phyloP scores from a whole-genome alignment of 2,329 filamentous ascomycete species.

The Aspergillus candidus region DNA sequence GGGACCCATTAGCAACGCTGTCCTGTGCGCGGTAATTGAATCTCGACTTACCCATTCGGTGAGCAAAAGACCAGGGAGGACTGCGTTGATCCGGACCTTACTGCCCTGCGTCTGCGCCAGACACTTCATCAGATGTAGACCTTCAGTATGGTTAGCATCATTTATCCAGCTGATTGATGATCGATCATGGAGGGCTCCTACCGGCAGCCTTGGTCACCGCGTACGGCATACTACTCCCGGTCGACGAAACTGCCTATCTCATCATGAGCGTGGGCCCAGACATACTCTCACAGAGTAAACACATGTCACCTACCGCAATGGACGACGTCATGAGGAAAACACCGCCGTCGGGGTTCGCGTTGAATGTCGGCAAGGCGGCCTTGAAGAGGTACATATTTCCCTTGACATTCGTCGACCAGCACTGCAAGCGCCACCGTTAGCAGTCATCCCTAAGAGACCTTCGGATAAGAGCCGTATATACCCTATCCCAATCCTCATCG shows the following conservation, averaged over 20 bases:
- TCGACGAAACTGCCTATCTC: constrained; percentile 42
- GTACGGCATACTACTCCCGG: constrained; percentile 62
- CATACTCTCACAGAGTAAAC: constrained; percentile 13
- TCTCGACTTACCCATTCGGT: constrained; percentile 57
- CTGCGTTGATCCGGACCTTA: constrained; percentile 59
- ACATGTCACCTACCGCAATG: constrained; percentile 44
- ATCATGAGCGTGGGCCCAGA: background rate
- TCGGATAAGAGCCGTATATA: constrained; percentile 20
- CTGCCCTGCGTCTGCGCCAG: constrained; percentile 57
- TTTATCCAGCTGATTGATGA: constrained; percentile 5
- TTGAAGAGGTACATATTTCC: constrained; percentile 50
- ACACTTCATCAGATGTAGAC: constrained; percentile 61
- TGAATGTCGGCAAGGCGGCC: constrained; percentile 54
- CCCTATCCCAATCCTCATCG: constrained; percentile 60
- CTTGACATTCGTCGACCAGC: constrained; percentile 59
- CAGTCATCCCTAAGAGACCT: background rate
- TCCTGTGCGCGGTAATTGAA: background rate
- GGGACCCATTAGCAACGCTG: constrained; percentile 4
- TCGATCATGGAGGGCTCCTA: constrained; percentile 11
- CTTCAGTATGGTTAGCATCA: constrained; percentile 21
- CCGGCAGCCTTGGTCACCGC: constrained; percentile 71
- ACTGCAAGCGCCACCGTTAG: constrained; percentile 30
- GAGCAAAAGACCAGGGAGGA: constrained; percentile 58
- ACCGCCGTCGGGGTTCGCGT: constrained; percentile 57
- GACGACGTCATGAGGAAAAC: constrained; percentile 59